Percentiles rank a stretch among this genome's conserved stretches.
phyloP scores from a whole-genome alignment of 331 rosid species.

The Phaseolus coccineus region DNA sequence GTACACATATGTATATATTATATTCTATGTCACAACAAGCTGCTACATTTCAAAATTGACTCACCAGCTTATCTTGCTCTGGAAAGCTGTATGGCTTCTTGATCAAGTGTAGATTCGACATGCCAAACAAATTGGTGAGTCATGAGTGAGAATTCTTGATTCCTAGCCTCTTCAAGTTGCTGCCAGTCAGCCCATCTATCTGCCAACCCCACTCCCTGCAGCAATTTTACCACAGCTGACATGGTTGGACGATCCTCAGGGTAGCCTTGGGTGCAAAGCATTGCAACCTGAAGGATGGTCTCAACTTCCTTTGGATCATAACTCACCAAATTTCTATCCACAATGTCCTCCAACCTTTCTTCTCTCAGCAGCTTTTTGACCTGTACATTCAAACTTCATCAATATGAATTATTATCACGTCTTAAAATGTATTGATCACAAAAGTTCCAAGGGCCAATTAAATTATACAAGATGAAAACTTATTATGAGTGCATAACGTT shows the following conservation, averaged over 20 bases:
- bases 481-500: background rate
- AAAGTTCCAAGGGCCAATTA: background rate
- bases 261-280: slow-evolving; percentile 81
- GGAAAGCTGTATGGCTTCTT: slow-evolving; percentile 91
- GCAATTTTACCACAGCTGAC: slow-evolving; percentile 77
- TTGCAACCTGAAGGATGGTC: slow-evolving; percentile 76
- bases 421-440: background rate
- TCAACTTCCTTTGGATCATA: slow-evolving; percentile 76
- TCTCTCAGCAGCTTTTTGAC: slow-evolving; percentile 81
- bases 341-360: slow-evolving; percentile 80
- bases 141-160: slow-evolving; percentile 55
- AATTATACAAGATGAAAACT: background rate
- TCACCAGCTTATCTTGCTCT: slow-evolving; percentile 62
- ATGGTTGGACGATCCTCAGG: slow-evolving; percentile 89
- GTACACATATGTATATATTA: background rate
- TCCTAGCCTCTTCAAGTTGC: slow-evolving; percentile 69
- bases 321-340: slow-evolving; percentile 73
- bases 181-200: slow-evolving; percentile 95
- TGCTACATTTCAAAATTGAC: slow-evolving; percentile 47
- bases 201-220: slow-evolving; percentile 76
- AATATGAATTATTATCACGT: slow-evolving; percentile 18
- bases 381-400: slow-evolving; percentile 50
- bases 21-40: slow-evolving; percentile 17
- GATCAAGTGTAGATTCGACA: slow-evolving; percentile 85
- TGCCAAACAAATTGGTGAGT: slow-evolving; percentile 83